These are phyloP conservation scores for Kalmanozyma brasiliensis DNA, from an alignment of 1,284 basidiomycete species.

Conservation along the genomic window DNA sequence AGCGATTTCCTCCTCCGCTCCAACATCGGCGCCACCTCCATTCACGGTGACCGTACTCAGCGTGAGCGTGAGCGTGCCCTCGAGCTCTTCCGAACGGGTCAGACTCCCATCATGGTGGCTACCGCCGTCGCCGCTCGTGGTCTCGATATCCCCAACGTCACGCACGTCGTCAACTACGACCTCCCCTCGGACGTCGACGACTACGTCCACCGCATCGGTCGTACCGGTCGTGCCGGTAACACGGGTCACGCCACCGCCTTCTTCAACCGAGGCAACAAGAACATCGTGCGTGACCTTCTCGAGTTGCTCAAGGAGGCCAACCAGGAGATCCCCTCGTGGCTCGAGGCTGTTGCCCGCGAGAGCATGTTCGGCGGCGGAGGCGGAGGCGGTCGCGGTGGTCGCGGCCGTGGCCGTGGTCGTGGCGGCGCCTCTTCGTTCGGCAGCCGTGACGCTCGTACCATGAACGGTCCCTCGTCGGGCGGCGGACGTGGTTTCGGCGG, in stretches of 20 bases:
- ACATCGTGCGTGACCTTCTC: slow-evolving; percentile 89
- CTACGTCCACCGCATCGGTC: slow-evolving; percentile 74
- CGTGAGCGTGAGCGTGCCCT: slow-evolving; percentile 96
- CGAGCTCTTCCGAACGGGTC: slow-evolving; percentile 92
- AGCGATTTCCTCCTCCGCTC: slow-evolving; percentile 93
- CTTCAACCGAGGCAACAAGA: slow-evolving; percentile 70
- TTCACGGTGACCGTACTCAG: slow-evolving; percentile 97
- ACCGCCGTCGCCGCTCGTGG: slow-evolving; percentile 99
- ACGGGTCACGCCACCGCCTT: slow-evolving; percentile 83
- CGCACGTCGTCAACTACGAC: slow-evolving; percentile 98
- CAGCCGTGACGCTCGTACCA: slow-evolving; percentile 66
- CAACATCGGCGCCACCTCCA: slow-evolving; percentile 87
- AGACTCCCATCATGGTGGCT: slow-evolving; percentile 95
- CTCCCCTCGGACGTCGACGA: slow-evolving; percentile 97
- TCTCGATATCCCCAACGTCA: slow-evolving; percentile 99
- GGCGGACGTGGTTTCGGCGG: slow-evolving; percentile 55
- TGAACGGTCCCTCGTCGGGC: slow-evolving; percentile 55
- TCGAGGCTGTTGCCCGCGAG: slow-evolving; percentile 87
- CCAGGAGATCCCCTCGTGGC: slow-evolving; percentile 93
- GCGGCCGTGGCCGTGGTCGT: slow-evolving; percentile 74
- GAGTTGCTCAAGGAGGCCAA: slow-evolving; percentile 96
- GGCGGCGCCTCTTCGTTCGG: slow-evolving; percentile 68
- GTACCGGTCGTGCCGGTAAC: slow-evolving; percentile 99
- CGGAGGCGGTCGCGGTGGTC: slow-evolving; percentile 72
- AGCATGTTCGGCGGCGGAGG: slow-evolving; percentile 76